Percentiles rank a stretch among this genome's conserved stretches.
Evolutionary conservation across 805 yeast species (phyloP).

Genomic region (Middelhovenomyces tepae): DNA sequence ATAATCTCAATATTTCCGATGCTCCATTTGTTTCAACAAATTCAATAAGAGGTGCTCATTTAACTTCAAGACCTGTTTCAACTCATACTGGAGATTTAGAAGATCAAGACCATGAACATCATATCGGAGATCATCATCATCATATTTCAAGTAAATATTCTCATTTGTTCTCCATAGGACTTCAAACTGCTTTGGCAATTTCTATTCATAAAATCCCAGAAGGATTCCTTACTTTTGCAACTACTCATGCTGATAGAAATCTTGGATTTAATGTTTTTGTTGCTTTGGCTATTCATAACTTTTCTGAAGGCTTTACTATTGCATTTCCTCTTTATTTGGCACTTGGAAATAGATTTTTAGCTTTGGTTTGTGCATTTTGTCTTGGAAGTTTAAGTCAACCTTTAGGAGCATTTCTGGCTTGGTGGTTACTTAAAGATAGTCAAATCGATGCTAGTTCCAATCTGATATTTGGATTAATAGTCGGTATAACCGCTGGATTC

Average conservation of each 20-base stretch:
- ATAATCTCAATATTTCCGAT: no score
- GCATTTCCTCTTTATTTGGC: constrained; percentile 83
- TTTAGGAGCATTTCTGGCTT: constrained; percentile 73
- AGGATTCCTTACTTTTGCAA: constrained; percentile 82
- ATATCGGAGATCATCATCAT: constrained; percentile 56
- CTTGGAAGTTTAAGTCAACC: constrained; percentile 87
- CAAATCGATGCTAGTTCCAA: constrained; percentile 26
- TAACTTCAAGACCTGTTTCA: neutral
- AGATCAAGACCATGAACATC: neutral
- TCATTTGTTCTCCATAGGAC: constrained; percentile 72
- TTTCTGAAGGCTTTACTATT: constrained; percentile 91
- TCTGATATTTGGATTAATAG: constrained; percentile 49
- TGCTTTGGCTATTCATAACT: constrained; percentile 81
- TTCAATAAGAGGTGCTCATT: no score
- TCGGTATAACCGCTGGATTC: constrained; percentile 77
- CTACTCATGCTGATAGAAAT: constrained; percentile 54
- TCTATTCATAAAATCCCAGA: constrained; percentile 90
- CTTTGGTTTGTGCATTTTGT: constrained; percentile 54
- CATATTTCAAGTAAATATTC: constrained; percentile 71
- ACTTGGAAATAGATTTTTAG: constrained; percentile 49
- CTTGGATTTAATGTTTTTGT: constrained; percentile 75
- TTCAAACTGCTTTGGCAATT: constrained; percentile 83
- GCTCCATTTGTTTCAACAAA: no score
- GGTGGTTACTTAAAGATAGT: constrained; percentile 35
- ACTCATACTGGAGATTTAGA: neutral